Percentiles rank a stretch among this genome's conserved stretches.
These are phyloP conservation scores for Chaetomiaceae sp. DNA, from an alignment of 2,329 filamentous ascomycete genomes.

Conservation along the genomic window DNA sequence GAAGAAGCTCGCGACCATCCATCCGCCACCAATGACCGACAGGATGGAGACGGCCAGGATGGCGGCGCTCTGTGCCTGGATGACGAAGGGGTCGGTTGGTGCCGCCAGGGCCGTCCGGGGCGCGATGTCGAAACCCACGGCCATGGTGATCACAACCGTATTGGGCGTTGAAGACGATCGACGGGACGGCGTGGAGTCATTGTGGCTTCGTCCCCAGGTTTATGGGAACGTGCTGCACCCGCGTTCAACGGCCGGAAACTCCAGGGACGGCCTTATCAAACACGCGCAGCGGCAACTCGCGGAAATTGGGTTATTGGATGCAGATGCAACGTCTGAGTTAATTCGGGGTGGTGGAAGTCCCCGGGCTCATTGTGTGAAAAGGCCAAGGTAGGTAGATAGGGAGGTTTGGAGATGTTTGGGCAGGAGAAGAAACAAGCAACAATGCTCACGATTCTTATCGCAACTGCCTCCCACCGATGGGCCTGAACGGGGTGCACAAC, in stretches of 20 bases:
- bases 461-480: not conserved
- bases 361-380: not conserved
- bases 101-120: slow-evolving; percentile 22
- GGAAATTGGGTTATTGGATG: not conserved
- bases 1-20: slow-evolving; percentile 36
- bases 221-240: not conserved
- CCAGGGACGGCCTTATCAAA: not conserved
- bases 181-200: not conserved
- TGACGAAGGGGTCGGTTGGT: slow-evolving; percentile 21
- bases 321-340: not conserved
- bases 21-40: slow-evolving; percentile 34
- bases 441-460: not conserved
- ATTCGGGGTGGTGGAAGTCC: not conserved
- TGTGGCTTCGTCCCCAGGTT: not conserved
- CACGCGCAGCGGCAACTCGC: too few relatives aligned
- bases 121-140: slow-evolving; percentile 14
- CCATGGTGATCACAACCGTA: not conserved
- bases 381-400: too few relatives aligned
- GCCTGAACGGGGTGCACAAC: not conserved
- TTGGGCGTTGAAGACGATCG: not conserved
- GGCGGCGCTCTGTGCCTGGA: slow-evolving; percentile 28
- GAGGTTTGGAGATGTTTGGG: not conserved
- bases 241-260: not conserved
- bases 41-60: slow-evolving; percentile 34
- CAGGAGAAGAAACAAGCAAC: not conserved